A percentile compares a stretch with the other conserved stretches of the same genome.
Conservation (phyloP, 169 alveolate genomes). For the Eimeria acervulina region DNA sequence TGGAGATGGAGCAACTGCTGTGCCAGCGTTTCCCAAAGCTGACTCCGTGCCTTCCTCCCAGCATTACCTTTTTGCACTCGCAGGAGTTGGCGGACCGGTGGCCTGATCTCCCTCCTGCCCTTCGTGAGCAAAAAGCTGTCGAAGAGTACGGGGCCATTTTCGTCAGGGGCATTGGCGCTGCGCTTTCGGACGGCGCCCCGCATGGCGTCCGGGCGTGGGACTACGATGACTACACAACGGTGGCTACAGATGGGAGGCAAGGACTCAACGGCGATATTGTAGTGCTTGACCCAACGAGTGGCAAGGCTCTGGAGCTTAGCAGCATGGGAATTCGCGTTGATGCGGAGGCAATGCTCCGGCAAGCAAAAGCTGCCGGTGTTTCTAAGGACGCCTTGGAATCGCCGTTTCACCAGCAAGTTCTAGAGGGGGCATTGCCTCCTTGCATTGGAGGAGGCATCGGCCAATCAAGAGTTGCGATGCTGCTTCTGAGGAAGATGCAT, state of each 20-base stretch:
- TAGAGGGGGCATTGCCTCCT: conserved; percentile 30
- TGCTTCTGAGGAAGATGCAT: conserved; percentile 30
- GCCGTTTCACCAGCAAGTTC: conserved; percentile 31
- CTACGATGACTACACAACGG: conserved; percentile 68
- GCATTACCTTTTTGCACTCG: not conserved
- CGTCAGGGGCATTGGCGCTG: conserved; percentile 33
- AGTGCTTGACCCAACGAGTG: conserved; percentile 64
- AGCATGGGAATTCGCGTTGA: conserved; percentile 69
- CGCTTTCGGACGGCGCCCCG: conserved; percentile 7
- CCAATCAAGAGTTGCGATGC: conserved; percentile 67
- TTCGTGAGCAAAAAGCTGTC: conserved; percentile 67
- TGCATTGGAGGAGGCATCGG: conserved; percentile 75
- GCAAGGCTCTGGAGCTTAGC: conserved; percentile 52
- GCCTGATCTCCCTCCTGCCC: conserved; percentile 23
- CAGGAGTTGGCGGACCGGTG: conserved; percentile 44
- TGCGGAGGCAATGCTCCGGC: conserved; percentile 36
- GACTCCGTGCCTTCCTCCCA: conserved; percentile 9
- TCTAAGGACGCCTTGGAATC: conserved; percentile 20
- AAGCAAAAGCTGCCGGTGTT: not conserved
- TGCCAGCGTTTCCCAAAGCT: conserved; percentile 49
- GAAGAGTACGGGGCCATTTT: conserved; percentile 60
- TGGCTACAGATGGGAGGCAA: conserved; percentile 27
- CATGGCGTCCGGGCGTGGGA: conserved; percentile 64
- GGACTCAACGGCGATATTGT: conserved; percentile 55
- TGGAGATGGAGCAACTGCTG: conserved; percentile 6